phyloP scores from a whole-genome alignment of 805 yeast species.

The Hanseniaspora clermontiae region DNA sequence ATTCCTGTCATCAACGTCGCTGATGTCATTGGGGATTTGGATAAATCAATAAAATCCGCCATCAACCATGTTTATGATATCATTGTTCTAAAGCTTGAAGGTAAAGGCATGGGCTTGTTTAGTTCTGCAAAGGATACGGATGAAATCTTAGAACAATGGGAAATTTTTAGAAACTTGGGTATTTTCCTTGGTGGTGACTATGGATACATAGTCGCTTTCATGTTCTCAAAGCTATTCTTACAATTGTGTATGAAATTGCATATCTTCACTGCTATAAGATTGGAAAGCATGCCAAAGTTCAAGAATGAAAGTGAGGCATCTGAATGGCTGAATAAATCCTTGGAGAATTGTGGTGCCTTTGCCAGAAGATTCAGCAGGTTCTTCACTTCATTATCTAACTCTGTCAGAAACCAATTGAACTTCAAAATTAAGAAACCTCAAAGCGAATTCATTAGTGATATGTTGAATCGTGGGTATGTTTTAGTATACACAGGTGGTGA shows the following conservation, averaged over 20 bases:
- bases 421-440: constrained; percentile 42
- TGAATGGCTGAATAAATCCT: constrained; percentile 55
- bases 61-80: constrained; percentile 59
- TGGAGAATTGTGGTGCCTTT: constrained; percentile 60
- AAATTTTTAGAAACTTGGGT: constrained; percentile 63
- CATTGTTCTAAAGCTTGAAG: constrained; percentile 63
- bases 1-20: constrained; percentile 20
- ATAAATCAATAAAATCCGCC: constrained; percentile 57
- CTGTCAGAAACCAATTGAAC: constrained; percentile 31
- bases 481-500: constrained; percentile 57
- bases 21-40: constrained; percentile 22
- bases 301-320: constrained; percentile 32
- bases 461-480: constrained; percentile 59
- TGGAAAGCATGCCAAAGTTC: constrained; percentile 45
- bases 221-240: constrained; percentile 51
- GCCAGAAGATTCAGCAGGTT: constrained; percentile 77
- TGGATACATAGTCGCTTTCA: constrained; percentile 67
- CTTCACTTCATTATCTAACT: constrained; percentile 59
- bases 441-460: constrained; percentile 40
- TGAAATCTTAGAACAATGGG: constrained; percentile 73
- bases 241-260: constrained; percentile 57
- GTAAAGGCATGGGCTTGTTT: constrained; percentile 58
- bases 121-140: constrained; percentile 87
- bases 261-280: constrained; percentile 59
- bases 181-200: constrained; percentile 60